A percentile compares a stretch with the other conserved stretches of the same genome.
phyloP scores from a whole-genome alignment of 345 rosid genomes.

The Isatis tinctoria region DNA sequence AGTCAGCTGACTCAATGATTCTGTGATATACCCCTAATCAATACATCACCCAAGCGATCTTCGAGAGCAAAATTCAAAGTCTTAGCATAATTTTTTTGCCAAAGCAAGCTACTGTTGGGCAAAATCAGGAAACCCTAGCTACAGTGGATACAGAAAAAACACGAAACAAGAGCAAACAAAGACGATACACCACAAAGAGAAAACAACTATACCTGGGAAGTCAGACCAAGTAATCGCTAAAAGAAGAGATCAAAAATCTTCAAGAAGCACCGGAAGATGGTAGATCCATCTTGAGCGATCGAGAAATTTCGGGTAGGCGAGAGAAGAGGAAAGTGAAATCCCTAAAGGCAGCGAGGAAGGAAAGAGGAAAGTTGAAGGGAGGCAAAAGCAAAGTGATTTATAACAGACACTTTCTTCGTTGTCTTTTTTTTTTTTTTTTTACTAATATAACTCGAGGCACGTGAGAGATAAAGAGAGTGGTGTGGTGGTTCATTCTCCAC shows the following conservation, averaged over 20 bases:
- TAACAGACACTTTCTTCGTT: constrained; percentile 20
- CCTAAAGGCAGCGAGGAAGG: constrained; percentile 31
- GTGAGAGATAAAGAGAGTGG: constrained; percentile 3
- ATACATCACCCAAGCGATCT: background rate
- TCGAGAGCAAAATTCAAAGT: constrained; percentile 20
- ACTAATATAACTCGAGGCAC: background rate
- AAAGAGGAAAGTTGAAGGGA: constrained; percentile 30
- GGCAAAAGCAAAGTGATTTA: constrained; percentile 33
- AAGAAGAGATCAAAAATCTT: constrained; percentile 6
- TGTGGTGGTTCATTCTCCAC: constrained; percentile 8
- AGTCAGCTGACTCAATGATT: background rate
- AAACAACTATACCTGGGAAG: constrained; percentile 24
- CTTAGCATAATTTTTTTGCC: background rate
- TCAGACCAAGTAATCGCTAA: background rate
- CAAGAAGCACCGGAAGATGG: constrained; percentile 26
- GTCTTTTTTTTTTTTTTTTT: background rate
- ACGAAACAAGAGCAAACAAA: background rate
- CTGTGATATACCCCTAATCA: background rate
- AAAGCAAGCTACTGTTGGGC: background rate
- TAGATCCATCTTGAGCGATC: constrained; percentile 45
- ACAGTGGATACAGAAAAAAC: background rate
- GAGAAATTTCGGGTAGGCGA: constrained; percentile 6
- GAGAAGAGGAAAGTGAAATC: constrained; percentile 39
- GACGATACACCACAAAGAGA: background rate
- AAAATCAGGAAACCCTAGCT: constrained; percentile 37